These are phyloP conservation scores for Elsinoe perseae DNA, from an alignment of 2,329 filamentous ascomycete species.

Conservation along the genomic window DNA sequence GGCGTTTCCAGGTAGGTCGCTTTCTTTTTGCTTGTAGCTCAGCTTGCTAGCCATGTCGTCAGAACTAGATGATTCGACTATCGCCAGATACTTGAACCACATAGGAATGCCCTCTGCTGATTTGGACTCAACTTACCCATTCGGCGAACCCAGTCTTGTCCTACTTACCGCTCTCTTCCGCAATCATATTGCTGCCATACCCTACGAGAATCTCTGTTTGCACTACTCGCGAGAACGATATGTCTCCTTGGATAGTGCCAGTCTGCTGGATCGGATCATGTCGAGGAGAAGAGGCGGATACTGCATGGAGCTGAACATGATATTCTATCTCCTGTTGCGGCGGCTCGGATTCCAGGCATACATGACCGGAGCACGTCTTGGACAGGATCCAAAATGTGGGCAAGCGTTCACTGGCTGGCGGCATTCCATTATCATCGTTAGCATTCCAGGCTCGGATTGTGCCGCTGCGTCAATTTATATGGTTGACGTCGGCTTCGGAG, in stretches of 20 bases:
- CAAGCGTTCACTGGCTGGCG: constrained; percentile 20
- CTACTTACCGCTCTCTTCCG: constrained; percentile 24
- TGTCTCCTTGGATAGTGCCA: constrained; percentile 43
- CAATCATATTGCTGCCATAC: constrained; percentile 41
- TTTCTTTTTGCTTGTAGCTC: background rate
- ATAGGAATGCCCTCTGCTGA: background rate
- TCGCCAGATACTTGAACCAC: background rate
- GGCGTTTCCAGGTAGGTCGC: background rate
- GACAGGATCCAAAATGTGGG: constrained; percentile 17
- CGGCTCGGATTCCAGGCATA: constrained; percentile 45
- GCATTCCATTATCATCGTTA: constrained; percentile 36
- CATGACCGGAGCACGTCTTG: constrained; percentile 36
- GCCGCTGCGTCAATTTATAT: constrained; percentile 24
- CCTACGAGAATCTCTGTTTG: constrained; percentile 51
- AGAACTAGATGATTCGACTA: background rate
- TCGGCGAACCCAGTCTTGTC: constrained; percentile 18
- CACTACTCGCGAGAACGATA: constrained; percentile 45
- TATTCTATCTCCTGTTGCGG: constrained; percentile 46
- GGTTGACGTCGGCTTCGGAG: constrained; percentile 39
- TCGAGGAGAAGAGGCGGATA: constrained; percentile 46
- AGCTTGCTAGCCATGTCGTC: background rate
- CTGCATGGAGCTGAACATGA: constrained; percentile 53
- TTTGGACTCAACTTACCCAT: background rate
- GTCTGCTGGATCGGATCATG: constrained; percentile 48
- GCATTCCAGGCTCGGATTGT: constrained; percentile 20